Evolutionary conservation across 805 yeast genomes (phyloP), one percentile per base, ranked within the genome.

Genomic region (Sugiyamaella lignohabitans): DNA sequence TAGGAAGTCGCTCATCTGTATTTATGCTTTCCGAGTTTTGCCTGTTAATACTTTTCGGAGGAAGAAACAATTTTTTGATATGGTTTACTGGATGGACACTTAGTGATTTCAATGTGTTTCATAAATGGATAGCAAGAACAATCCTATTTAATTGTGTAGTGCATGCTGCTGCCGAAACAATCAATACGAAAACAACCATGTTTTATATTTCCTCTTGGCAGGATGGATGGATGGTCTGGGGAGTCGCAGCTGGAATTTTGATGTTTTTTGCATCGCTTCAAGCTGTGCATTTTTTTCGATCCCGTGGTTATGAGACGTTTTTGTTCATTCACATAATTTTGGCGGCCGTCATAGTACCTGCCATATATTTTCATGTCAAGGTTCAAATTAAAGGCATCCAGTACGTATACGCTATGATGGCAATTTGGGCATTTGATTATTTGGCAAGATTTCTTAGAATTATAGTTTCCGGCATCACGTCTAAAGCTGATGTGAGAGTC

Each of bases 361-460:
- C 75, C 42, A 71, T 75, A 44, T 84, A 79, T 76, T 65, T 67
- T 23, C 94, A 86, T 61, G 71, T 80, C 59, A 61, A 46, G 21
- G 47, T 42, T 46, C 22, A 56, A 55, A 74, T 75, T 2, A n/a
- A n/a, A n/a, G 38, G 17, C 19, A 70, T 72, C 54, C 74, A 70
- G 48, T 78, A 73, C 65, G 54, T 73, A 16, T 78, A 75, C 48
- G 74, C 78, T 3, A 59, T 80, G 4, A 71, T 77, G 47, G 81
- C 78, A 0, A 68, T 87, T 3, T 87, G 95, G 95, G 72, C 68
- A 1, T 69, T 78, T 53, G 94, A 87, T 58, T 69, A 88, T 46
- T 50, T 78, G 0, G 54, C 75, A 14, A 72, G 95, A 53, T 48
- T 80, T 5, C 64, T 71, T 1, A 72, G 87, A 45, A 63, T 86